A percentile compares a stretch with the other conserved stretches of the same genome.
Evolutionary conservation across 2,329 filamentous ascomycete species (phyloP).

Genomic region (Pseudogymnoascus sp.): DNA sequence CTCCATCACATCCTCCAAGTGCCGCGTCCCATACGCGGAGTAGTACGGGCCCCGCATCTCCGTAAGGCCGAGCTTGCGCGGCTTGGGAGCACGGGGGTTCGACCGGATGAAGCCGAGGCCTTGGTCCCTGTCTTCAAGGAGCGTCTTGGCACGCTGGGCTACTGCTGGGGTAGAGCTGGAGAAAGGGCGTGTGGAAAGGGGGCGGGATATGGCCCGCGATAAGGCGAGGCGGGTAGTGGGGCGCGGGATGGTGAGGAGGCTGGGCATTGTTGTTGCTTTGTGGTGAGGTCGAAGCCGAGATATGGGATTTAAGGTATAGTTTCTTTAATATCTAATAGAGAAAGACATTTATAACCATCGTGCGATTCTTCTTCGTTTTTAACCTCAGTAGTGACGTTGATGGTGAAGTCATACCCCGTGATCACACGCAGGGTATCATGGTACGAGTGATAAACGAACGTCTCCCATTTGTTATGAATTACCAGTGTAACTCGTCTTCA

Average conservation of each 20-base stretch:
- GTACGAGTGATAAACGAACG: neutral
- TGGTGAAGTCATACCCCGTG: neutral
- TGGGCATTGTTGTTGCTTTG: neutral
- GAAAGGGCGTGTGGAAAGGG: neutral
- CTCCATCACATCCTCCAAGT: slow-evolving; percentile 43
- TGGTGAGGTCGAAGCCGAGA: neutral
- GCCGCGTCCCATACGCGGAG: slow-evolving; percentile 43
- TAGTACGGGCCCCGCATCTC: slow-evolving; percentile 50
- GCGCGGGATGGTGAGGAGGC: neutral
- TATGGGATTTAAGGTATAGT: neutral
- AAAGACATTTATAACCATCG: neutral
- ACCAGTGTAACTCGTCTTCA: neutral
- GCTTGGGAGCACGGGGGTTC: slow-evolving; percentile 40
- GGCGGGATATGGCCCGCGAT: neutral
- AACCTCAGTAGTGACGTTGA: neutral
- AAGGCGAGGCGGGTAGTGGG: neutral
- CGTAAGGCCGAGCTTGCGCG: slow-evolving; percentile 40
- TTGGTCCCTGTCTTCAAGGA: slow-evolving; percentile 40
- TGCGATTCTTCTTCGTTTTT: neutral
- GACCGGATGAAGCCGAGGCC: slow-evolving; percentile 43
- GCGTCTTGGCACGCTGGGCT: slow-evolving; percentile 14
- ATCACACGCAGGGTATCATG: neutral
- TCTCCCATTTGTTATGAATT: neutral
- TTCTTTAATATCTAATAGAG: neutral
- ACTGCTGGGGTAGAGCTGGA: neutral